These are phyloP conservation scores for Phaffomyces thermotolerans DNA, from an alignment of 805 yeast species.

Conservation along the genomic window DNA sequence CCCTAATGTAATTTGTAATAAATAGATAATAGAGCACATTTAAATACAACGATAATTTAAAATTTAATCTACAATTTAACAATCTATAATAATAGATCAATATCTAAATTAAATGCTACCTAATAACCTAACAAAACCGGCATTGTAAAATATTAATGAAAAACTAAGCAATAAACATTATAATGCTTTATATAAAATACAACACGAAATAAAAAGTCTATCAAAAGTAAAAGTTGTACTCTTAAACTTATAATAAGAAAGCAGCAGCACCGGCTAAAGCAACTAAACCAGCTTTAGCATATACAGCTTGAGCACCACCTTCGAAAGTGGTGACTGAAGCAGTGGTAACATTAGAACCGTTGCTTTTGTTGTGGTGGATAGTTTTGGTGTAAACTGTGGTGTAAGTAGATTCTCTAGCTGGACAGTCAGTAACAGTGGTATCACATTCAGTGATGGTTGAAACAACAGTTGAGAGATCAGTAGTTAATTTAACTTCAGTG, in stretches of 20 bases:
- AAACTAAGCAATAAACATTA: too few species aligned
- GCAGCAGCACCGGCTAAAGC: constrained; percentile 25
- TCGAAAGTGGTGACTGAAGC: constrained; percentile 22
- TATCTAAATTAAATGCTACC: neutral
- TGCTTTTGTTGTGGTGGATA: constrained; percentile 1
- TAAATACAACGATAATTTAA: too few species aligned
- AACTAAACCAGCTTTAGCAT: constrained; percentile 25
- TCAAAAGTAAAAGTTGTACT: neutral
- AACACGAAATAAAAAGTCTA: neutral
- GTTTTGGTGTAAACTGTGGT: neutral
- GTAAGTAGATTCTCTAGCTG: constrained; percentile 5
- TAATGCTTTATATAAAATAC: neutral
- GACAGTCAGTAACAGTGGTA: constrained; percentile 8
- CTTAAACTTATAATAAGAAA: constrained; percentile 21
- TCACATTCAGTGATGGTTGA: constrained; percentile 13
- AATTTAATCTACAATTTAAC: too few species aligned
- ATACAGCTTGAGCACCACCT: constrained; percentile 23
- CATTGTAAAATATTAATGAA: too few species aligned
- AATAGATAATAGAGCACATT: too few species aligned
- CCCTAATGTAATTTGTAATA: too few species aligned
- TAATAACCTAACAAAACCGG: too few species aligned
- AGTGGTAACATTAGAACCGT: constrained; percentile 18
- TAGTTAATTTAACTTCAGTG: constrained; percentile 3
- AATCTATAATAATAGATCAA: neutral
- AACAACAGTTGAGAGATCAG: constrained; percentile 5